A percentile compares a stretch with the other conserved stretches of the same genome.
These are phyloP conservation scores for Yamadazyma insecticola DNA, from an alignment of 805 yeast species.

Conservation along the genomic window DNA sequence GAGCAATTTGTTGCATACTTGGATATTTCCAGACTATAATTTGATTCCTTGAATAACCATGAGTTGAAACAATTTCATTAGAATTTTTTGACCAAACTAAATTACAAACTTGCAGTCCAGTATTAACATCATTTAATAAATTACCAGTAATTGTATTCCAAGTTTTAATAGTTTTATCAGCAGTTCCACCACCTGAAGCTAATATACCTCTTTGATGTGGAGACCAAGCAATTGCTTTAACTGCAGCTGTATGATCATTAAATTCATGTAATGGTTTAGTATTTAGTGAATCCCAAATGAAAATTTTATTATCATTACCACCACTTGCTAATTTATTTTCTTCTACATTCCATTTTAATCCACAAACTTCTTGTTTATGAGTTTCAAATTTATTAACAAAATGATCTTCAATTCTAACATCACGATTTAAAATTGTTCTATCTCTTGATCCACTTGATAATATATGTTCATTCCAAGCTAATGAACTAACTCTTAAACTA, in stretches of 20 bases:
- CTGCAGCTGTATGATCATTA: constrained; percentile 88
- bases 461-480: constrained; percentile 93
- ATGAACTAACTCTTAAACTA: constrained; percentile 72
- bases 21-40: constrained; percentile 93
- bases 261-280: constrained; percentile 67
- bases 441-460: constrained; percentile 87
- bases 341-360: constrained; percentile 87
- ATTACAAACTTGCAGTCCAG: constrained; percentile 96
- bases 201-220: constrained; percentile 93
- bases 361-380: constrained; percentile 95
- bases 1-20: constrained; percentile 87
- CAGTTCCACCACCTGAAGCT: constrained; percentile 97
- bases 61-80: constrained; percentile 89
- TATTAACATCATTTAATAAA: constrained; percentile 74
- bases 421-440: constrained; percentile 78
- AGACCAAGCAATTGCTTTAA: constrained; percentile 95
- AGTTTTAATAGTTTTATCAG: constrained; percentile 81
- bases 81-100: constrained; percentile 89
- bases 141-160: constrained; percentile 88
- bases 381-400: constrained; percentile 63
- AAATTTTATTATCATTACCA: constrained; percentile 85
- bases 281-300: constrained; percentile 82
- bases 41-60: constrained; percentile 89
- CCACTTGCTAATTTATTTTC: constrained; percentile 93
- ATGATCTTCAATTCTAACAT: constrained; percentile 84